Evolutionary conservation across 2,329 filamentous ascomycete genomes (phyloP).

Genomic region (Stachybotrys chlorohalonatus): DNA sequence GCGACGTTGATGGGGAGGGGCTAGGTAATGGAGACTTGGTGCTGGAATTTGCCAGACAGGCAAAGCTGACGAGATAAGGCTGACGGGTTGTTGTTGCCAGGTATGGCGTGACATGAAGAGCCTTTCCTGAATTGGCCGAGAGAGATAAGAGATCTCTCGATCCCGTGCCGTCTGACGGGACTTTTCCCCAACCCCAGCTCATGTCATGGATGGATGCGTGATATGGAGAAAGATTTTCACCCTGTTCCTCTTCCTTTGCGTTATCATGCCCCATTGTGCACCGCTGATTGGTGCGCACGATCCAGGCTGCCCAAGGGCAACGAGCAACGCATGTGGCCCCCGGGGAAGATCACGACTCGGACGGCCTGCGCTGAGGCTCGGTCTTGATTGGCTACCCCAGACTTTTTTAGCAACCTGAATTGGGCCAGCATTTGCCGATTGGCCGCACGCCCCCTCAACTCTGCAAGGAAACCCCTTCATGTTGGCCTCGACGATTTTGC

Average conservation of each 20-base stretch:
- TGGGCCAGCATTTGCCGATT: slow-evolving; percentile 9
- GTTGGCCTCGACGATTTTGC: no score
- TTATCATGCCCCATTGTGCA: not conserved
- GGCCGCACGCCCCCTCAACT: slow-evolving; percentile 2
- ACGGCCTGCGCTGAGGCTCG: slow-evolving; percentile 2
- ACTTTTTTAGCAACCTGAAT: slow-evolving; percentile 8
- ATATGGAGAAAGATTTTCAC: not conserved
- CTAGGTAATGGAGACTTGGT: not conserved
- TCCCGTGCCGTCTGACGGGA: not conserved
- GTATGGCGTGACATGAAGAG: not conserved
- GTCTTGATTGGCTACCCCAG: slow-evolving; percentile 20
- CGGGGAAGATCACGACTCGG: not conserved
- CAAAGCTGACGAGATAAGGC: not conserved
- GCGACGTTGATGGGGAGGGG: not conserved
- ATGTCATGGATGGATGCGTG: no score
- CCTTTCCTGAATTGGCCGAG: not conserved
- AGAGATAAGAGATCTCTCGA: not conserved
- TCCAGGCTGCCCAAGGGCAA: no score
- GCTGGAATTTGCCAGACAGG: not conserved
- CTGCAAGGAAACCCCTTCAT: no score
- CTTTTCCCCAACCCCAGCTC: not conserved
- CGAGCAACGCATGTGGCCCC: no score
- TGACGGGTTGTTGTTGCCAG: not conserved
- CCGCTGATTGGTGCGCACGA: not conserved
- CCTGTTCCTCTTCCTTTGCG: not conserved